Evolutionary conservation across 2,329 filamentous ascomycete genomes (phyloP).

Genomic region (Calcarisporium arbuscula): DNA sequence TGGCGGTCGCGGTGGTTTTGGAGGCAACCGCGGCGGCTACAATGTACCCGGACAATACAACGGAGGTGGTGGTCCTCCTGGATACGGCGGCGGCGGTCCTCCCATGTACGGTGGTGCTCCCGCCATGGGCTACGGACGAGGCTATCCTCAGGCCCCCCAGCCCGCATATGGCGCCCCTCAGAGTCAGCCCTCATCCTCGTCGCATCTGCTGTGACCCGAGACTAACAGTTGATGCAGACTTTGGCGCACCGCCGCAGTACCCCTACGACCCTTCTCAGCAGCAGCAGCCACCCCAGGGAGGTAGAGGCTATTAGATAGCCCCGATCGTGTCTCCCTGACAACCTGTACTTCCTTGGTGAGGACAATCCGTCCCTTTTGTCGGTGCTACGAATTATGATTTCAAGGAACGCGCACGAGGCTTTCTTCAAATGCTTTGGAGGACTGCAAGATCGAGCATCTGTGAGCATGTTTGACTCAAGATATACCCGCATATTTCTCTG

Average conservation of each 20-base stretch:
- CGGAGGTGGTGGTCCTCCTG: conserved; percentile 24
- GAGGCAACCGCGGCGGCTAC: conserved; percentile 40
- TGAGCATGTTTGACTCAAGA: conserved; percentile 9
- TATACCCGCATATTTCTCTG: conserved; percentile 15
- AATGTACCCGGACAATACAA: conserved; percentile 31
- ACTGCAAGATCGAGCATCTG: conserved; percentile 8
- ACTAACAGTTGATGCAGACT: conserved; percentile 22
- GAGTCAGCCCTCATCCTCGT: background rate
- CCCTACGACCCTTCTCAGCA: conserved; percentile 31
- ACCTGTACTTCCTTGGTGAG: conserved; percentile 1
- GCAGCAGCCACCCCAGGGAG: conserved; percentile 15
- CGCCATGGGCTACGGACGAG: conserved; percentile 34
- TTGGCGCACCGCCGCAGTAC: conserved; percentile 31
- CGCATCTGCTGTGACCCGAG: background rate
- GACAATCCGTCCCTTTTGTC: conserved; percentile 1
- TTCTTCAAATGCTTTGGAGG: conserved; percentile 2
- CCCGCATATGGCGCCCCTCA: conserved; percentile 29
- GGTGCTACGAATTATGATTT: too few relatives aligned
- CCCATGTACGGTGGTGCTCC: conserved; percentile 30
- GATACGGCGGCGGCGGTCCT: conserved; percentile 25
- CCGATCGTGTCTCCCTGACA: conserved; percentile 2
- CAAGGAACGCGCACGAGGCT: too few relatives aligned
- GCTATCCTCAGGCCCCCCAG: conserved; percentile 28
- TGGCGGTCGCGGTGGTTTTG: conserved; percentile 35
- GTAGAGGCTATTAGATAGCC: conserved; percentile 14